Conservation (phyloP, 805 yeast species). For the Hagleromyces aurorensis region DNA sequence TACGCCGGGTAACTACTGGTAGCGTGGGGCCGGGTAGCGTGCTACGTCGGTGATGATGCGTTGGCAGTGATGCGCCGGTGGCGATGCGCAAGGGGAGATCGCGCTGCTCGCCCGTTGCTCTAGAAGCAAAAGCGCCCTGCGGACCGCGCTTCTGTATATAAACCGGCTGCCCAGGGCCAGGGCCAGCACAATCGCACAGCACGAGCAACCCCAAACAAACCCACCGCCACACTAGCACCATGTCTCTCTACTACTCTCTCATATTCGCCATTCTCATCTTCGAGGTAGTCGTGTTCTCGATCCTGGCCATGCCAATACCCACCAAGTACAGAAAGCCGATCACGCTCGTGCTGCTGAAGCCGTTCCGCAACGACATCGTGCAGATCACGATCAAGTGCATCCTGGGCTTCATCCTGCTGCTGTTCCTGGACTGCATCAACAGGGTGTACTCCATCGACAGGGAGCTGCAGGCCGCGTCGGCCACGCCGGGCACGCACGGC, state of each 20-base stretch:
- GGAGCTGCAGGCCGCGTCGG: slow-evolving; percentile 40
- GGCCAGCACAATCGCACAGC: no score
- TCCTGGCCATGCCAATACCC: slow-evolving; percentile 84
- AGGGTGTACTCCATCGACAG: slow-evolving; percentile 63
- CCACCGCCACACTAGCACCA: slow-evolving; percentile 2
- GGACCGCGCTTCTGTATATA: no score
- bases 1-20: no score
- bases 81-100: no score
- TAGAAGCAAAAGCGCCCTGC: no score
- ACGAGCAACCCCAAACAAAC: neutral
- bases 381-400: slow-evolving; percentile 75
- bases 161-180: no score
- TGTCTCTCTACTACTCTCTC: slow-evolving; percentile 29
- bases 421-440: slow-evolving; percentile 84
- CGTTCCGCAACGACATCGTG: slow-evolving; percentile 63
- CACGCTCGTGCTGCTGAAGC: slow-evolving; percentile 52
- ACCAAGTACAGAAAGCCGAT: slow-evolving; percentile 61
- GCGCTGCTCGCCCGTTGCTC: no score
- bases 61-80: no score
- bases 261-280: slow-evolving; percentile 69
- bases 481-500: slow-evolving; percentile 18
- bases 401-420: slow-evolving; percentile 70
- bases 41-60: no score
- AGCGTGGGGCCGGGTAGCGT: no score
- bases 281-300: slow-evolving; percentile 73